Evolutionary conservation across 768 basidiomycete genomes (phyloP), one percentile per base, ranked within the genome.

Genomic region (Neoboletus subvelutipes): DNA sequence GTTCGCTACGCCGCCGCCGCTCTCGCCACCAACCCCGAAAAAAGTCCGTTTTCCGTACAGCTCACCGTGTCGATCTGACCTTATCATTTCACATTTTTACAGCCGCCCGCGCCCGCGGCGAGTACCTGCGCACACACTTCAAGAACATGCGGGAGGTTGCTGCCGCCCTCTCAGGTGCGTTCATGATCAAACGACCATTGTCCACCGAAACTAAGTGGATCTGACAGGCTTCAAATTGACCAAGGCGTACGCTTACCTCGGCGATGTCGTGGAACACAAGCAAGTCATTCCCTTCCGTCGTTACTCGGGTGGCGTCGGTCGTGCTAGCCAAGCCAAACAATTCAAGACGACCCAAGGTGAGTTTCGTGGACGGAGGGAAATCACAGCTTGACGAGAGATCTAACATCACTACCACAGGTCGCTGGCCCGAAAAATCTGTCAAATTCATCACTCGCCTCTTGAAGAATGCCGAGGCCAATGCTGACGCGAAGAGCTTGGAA

Each of bases 141-240:
- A 99, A 99, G 89, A 99, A 98, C 85, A 98, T 97, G 93, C 88
- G 92, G 62, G 97, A 99, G 78, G 97, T 98, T 55, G 95, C 92
- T 50, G 96, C 96, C 63, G 94, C 91, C 64, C 80, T 98, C 62
- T 84, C 87, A 63, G 95, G 94, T 93, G 63, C 69, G 82, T 76
- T 41, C n/a, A 41, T 33, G 39, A 56, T 57, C 22, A 36, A 22
- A 26, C 45, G 26, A 5, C 0, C 31, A 15, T 37, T 10, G 33
- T 45, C 48, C n/a, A 29, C 24, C 22, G 6, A 50, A 45, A 56
- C 52, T 55, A 54, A 62, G 20, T n/a, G 12, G 8, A 26, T 47
- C 36, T 12, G 50, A 46, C 37, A 95, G 94, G 97, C 71, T 78
- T 96, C 77, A 92, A 91, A 73, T 81, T 98, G 75, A 83, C 87